Base-by-base conservation (phyloP, 192 early-diverging fungal species). In the Backusella tarrabulga region DNA sequence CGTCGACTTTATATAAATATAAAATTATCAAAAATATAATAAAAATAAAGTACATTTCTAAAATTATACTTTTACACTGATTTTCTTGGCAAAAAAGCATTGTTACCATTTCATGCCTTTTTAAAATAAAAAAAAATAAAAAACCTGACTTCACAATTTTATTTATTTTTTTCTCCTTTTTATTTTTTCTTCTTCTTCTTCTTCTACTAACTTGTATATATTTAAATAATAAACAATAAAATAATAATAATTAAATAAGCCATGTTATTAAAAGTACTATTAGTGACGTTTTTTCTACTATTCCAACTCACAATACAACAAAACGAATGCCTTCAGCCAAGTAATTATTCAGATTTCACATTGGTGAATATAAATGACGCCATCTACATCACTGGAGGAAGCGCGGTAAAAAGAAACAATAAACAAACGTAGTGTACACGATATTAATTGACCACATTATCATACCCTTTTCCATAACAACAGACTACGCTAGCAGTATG, bases 261-360 rank as follows among this genome's bases (percentile, higher is more conserved):
- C 21, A 63, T 63, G 56, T 63, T 40, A 40, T 40, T 29, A 63
- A 63, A 29, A 26, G 26, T 63, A 29, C 29, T 63, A 63, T 14
- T 63, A 26, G 56, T 29, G 26, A 29, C 23, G 8, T 63, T 63
- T 29, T 63, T 63, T 70, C 38, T 29, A 41, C 21, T 70, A 26
- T 40, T 70, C 4, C 68, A 40, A 70, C 19, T 4, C 38, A 38
- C 71, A 72, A 4, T 50, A 34, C 71, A 72, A 36, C 44, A 44
- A 72, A 11, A 29, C 21, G 23, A 63, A 63, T 72, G 71, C 32
- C 3, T 32, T 8, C 40, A 72, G 14, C 71, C 71, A 17, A 32
- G 15, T 6, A 70, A 70, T 54, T 76, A 70, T 36, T 76, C 75
- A 21, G 75, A 76, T 42, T 70, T 70, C 44, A 68, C 32, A 2